Base-by-base conservation (phyloP, 371 early-diverging fungal species). In the Basidiobolus meristosporus region DNA sequence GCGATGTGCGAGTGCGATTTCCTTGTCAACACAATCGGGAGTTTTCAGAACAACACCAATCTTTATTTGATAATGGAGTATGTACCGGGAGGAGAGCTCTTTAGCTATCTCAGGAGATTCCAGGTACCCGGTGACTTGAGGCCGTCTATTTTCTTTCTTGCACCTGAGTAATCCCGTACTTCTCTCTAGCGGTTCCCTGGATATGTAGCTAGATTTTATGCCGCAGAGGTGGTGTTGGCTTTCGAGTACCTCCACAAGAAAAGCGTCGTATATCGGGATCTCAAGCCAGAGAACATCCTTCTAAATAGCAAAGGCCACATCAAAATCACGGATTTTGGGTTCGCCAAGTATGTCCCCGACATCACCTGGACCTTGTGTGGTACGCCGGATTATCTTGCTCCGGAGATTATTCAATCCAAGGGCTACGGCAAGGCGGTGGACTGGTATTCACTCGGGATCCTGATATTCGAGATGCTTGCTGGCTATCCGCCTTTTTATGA, bases 251-350 rank as follows among this genome's bases (percentile, higher is more conserved):
- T 97, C 41, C 98, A 97, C 57, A 63, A 61, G n/a, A 66, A 77
- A 48, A 78, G 86, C 47, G 77, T 90, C 35, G 79, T 91, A 44
- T 93, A 92, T 66, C 73, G 97, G 31, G 96, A 95, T 66, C 60
- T 96, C 43, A 90, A 92, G 57, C 96, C 96, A 2, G 90, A 82
- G 57, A 97, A 97, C 57, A 53, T 97, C 39, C 53, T 98, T 30
- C 58, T 98, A 37, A 88, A 84, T 49, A 56, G 63, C n/a, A 65
- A 70, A 42, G 99, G 99, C 2, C 90, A 98, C 58, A 86, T 98
- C 52, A 92, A 93, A 62, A 85, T 99, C 41, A 92, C 92, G 3
- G 99, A 99, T 61, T 95, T 99, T 66, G 99, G 99, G 1, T 98
- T 98, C 67, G 93, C 98, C 33, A 98, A 97, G 52, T 61, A 78